Evolutionary conservation across 768 basidiomycete genomes (phyloP).

Genomic region (Psilocybe subaeruginosa): DNA sequence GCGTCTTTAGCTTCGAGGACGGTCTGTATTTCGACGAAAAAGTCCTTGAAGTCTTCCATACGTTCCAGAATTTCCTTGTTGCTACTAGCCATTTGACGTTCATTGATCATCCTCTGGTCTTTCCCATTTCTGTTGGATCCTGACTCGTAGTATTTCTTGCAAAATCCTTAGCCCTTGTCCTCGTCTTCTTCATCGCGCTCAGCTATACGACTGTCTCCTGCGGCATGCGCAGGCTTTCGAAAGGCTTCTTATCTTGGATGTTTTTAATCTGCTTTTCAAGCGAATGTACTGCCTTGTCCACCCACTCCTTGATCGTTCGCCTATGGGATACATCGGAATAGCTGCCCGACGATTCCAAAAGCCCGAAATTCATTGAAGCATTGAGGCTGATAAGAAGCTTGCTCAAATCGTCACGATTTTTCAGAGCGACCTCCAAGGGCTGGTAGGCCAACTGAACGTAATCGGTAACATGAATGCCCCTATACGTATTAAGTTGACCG

Average conservation of each 20-base stretch:
- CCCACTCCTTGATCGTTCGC: slow-evolving; percentile 41
- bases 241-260: too few species aligned
- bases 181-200: slow-evolving; percentile 2
- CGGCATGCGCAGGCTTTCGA: neutral
- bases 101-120: neutral
- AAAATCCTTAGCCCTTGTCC: slow-evolving; percentile 14
- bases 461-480: slow-evolving; percentile 17
- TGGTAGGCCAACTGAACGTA: slow-evolving; percentile 28
- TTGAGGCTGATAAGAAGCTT: slow-evolving; percentile 42
- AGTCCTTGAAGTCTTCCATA: slow-evolving; percentile 30
- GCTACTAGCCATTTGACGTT: neutral
- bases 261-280: slow-evolving; percentile 23
- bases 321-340: slow-evolving; percentile 22
- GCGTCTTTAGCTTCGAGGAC: slow-evolving; percentile 38
- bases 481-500: slow-evolving; percentile 23
- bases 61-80: slow-evolving; percentile 15
- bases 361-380: slow-evolving; percentile 34
- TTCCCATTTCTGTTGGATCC: neutral
- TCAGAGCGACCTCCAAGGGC: slow-evolving; percentile 41
- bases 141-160: neutral
- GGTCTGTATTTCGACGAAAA: slow-evolving; percentile 35
- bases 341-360: slow-evolving; percentile 24
- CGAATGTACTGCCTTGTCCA: slow-evolving; percentile 30
- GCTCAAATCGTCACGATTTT: slow-evolving; percentile 36
- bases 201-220: slow-evolving; percentile 16